These are phyloP conservation scores for Mollisia scopiformis DNA, from an alignment of 2,329 filamentous ascomycete genomes.

Conservation along the genomic window DNA sequence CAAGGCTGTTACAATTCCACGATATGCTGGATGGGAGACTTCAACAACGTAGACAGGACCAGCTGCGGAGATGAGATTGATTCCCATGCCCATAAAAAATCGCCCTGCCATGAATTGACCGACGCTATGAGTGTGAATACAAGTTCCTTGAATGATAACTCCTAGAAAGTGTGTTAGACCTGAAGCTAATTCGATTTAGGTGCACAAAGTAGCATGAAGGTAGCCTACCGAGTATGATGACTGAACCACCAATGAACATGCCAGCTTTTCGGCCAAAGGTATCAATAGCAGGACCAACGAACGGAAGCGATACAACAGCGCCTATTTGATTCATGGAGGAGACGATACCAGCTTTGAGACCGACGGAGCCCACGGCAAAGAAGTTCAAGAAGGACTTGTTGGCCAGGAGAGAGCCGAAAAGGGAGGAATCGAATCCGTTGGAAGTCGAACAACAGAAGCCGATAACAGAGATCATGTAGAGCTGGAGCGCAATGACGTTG, in stretches of 20 bases:
- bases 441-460: constrained; percentile 52
- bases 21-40: constrained; percentile 47
- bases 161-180: too few relatives aligned
- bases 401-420: constrained; percentile 50
- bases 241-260: constrained; percentile 46
- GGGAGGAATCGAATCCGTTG: constrained; percentile 53
- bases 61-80: constrained; percentile 47
- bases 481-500: constrained; percentile 40
- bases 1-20: constrained; percentile 42
- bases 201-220: too few relatives aligned
- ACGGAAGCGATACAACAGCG: constrained; percentile 48
- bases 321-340: constrained; percentile 55
- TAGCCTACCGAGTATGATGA: constrained; percentile 49
- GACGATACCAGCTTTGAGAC: constrained; percentile 51
- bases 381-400: constrained; percentile 43
- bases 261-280: constrained; percentile 48
- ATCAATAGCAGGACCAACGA: constrained; percentile 50
- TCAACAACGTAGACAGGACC: constrained; percentile 51
- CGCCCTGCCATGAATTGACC: constrained; percentile 54
- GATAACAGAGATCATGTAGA: constrained; percentile 47
- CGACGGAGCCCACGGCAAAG: constrained; percentile 43
- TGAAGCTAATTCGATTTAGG: too few relatives aligned
- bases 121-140: constrained; percentile 33
- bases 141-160: constrained; percentile 45
- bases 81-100: constrained; percentile 62